A percentile compares a stretch with the other conserved stretches of the same genome.
Evolutionary conservation across 495 filamentous ascomycete genomes (phyloP).

Genomic region (Hypoxylon perforatum): DNA sequence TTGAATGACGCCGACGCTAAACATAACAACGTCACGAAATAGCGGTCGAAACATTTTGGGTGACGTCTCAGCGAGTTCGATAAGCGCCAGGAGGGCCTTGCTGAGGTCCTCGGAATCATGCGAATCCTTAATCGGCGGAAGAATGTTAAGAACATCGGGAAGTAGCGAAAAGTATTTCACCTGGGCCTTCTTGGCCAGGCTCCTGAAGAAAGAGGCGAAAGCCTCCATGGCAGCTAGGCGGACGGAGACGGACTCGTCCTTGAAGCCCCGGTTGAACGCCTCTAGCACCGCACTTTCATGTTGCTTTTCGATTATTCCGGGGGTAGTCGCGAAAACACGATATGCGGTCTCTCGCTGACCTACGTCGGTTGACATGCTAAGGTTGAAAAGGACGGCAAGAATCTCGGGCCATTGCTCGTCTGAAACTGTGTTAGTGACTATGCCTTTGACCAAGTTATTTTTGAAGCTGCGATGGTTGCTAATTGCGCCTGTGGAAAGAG

Average conservation of each 20-base stretch:
- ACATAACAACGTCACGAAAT: slow-evolving; percentile 90
- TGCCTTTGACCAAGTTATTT: neutral
- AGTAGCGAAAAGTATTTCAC: slow-evolving; percentile 86
- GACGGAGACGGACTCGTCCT: slow-evolving; percentile 84
- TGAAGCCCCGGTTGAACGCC: slow-evolving; percentile 91
- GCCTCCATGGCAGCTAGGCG: slow-evolving; percentile 95
- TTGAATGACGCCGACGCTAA: slow-evolving; percentile 90
- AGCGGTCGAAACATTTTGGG: slow-evolving; percentile 96
- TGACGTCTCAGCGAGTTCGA: slow-evolving; percentile 89
- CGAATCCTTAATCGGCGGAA: slow-evolving; percentile 90
- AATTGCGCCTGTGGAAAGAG: neutral
- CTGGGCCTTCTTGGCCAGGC: slow-evolving; percentile 85
- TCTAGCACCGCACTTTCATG: slow-evolving; percentile 86
- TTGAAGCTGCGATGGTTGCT: neutral
- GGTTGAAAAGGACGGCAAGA: slow-evolving; percentile 82
- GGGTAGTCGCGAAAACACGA: slow-evolving; percentile 93
- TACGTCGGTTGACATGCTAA: slow-evolving; percentile 84
- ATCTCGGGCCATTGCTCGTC: slow-evolving; percentile 92
- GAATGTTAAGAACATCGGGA: slow-evolving; percentile 88
- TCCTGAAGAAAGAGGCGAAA: slow-evolving; percentile 94
- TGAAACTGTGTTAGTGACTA: slow-evolving; percentile 53
- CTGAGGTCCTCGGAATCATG: slow-evolving; percentile 89
- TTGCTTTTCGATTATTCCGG: slow-evolving; percentile 94
- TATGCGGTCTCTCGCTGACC: slow-evolving; percentile 90
- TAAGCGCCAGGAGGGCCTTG: slow-evolving; percentile 86